These are phyloP conservation scores for Aegilops speltoides DNA, from an alignment of 176 grass and related monocot genomes.

Conservation along the genomic window DNA sequence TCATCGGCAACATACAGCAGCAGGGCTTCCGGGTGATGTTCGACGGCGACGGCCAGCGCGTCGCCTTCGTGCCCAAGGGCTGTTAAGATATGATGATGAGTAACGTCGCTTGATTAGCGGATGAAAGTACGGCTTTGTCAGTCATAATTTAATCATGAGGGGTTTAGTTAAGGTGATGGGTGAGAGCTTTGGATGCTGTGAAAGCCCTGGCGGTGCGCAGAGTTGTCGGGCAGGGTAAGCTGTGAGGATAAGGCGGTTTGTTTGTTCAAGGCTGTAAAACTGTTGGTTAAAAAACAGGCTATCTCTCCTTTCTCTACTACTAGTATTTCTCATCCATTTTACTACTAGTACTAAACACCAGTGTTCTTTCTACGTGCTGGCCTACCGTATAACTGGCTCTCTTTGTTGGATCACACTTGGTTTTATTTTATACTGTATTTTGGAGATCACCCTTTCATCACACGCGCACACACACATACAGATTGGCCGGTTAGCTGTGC, in stretches of 20 bases:
- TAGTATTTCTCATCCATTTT: neutral
- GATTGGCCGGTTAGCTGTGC: too few species aligned
- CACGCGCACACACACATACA: too few species aligned
- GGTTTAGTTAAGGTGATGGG: neutral
- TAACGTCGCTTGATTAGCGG: constrained; percentile 6
- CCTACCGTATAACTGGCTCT: neutral
- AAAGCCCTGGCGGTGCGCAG: neutral
- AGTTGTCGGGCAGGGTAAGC: neutral
- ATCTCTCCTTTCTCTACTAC: neutral
- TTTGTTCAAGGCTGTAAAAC: constrained; percentile 39
- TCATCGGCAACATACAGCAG: constrained; percentile 97
- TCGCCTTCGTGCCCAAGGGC: constrained; percentile 66
- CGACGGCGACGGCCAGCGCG: constrained; percentile 56
- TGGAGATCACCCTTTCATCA: too few species aligned
- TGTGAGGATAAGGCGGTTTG: constrained; percentile 10
- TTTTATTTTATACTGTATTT: too few species aligned
- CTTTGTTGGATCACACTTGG: too few species aligned
- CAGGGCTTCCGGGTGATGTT: constrained; percentile 92
- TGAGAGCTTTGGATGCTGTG: constrained; percentile 37
- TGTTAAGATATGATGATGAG: constrained; percentile 19
- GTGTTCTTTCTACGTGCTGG: neutral
- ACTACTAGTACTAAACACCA: too few species aligned
- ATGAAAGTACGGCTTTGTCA: neutral
- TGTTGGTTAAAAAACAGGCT: neutral
- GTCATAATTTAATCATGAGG: constrained; percentile 35